Percentiles rank a stretch among this genome's conserved stretches.
phyloP scores from a whole-genome alignment of 768 basidiomycete genomes.

The Crepidotus variabilis region DNA sequence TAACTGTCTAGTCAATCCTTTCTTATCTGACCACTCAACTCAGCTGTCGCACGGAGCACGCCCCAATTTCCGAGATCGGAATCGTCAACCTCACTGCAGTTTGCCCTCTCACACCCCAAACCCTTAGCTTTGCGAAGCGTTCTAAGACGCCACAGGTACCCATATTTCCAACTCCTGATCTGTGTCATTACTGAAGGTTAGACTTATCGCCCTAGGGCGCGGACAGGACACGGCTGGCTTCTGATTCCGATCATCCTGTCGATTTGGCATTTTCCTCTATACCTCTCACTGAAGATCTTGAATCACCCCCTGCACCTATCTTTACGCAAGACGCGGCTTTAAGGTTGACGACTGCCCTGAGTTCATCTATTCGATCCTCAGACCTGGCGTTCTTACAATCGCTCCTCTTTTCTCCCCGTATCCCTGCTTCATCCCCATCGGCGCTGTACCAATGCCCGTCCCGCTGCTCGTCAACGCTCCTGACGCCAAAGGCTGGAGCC shows the following conservation, averaged over 20 bases:
- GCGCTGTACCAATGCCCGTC: slow-evolving; percentile 41
- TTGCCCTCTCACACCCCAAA: slow-evolving; percentile 56
- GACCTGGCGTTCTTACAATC: slow-evolving; percentile 51
- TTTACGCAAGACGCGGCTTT: slow-evolving; percentile 40
- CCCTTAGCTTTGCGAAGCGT: slow-evolving; percentile 69
- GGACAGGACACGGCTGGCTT: slow-evolving; percentile 30
- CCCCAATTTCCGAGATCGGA: slow-evolving; percentile 69
- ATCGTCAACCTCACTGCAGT: slow-evolving; percentile 70
- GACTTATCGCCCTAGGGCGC: slow-evolving; percentile 27
- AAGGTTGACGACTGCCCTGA: slow-evolving; percentile 45
- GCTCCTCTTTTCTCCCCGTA: slow-evolving; percentile 48
- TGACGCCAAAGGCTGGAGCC: slow-evolving; percentile 68
- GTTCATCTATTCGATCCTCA: slow-evolving; percentile 46
- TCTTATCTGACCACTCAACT: not conserved
- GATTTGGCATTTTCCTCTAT: slow-evolving; percentile 35
- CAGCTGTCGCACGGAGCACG: slow-evolving; percentile 69
- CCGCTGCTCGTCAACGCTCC: slow-evolving; percentile 65
- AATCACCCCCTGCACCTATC: slow-evolving; percentile 34
- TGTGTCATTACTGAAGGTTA: slow-evolving; percentile 8
- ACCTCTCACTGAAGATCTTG: slow-evolving; percentile 32
- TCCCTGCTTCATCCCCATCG: slow-evolving; percentile 33
- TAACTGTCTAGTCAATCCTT: slow-evolving; percentile 1
- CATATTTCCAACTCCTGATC: slow-evolving; percentile 12
- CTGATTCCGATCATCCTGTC: slow-evolving; percentile 34
- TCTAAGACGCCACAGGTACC: slow-evolving; percentile 58